Evolutionary conservation across 768 basidiomycete species (phyloP).

Genomic region (Boletus reticulatus): DNA sequence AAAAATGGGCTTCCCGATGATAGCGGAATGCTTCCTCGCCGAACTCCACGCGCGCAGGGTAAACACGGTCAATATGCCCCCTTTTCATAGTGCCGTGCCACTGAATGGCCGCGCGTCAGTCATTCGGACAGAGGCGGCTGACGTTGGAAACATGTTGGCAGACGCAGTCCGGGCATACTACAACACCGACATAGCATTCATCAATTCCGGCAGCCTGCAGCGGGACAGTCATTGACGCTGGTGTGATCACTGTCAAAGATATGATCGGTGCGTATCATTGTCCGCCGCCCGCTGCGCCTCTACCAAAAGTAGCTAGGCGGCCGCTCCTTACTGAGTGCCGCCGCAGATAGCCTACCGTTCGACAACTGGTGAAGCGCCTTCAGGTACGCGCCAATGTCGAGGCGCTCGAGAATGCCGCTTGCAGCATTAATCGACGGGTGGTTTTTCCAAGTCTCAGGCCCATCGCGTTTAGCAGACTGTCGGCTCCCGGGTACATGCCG

Average conservation of each 20-base stretch:
- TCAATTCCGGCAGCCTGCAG: constrained; percentile 2
- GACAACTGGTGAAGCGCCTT: constrained; percentile 8
- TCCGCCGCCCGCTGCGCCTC: neutral
- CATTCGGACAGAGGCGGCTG: neutral
- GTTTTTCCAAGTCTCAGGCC: constrained; percentile 3
- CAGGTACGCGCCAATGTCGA: neutral
- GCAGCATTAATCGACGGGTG: constrained; percentile 4
- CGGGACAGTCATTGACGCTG: constrained; percentile 4
- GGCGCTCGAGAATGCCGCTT: constrained; percentile 12
- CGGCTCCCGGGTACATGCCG: neutral
- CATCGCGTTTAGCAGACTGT: neutral
- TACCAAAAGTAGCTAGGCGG: neutral
- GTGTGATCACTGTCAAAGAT: constrained; percentile 5
- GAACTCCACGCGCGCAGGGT: neutral
- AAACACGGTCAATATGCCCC: neutral
- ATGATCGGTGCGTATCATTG: constrained; percentile 11
- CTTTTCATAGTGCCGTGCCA: constrained; percentile 1
- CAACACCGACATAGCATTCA: constrained; percentile 14
- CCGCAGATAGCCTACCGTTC: constrained; percentile 1
- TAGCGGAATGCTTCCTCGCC: neutral
- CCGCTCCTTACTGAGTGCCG: neutral
- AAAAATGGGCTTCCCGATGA: constrained; percentile 3
- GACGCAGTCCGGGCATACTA: constrained; percentile 20
- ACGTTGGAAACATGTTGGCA: constrained; percentile 5
- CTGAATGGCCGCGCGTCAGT: constrained; percentile 2